These are phyloP conservation scores for Rossbeevera mucosa DNA, from an alignment of 768 basidiomycete genomes.

Conservation along the genomic window DNA sequence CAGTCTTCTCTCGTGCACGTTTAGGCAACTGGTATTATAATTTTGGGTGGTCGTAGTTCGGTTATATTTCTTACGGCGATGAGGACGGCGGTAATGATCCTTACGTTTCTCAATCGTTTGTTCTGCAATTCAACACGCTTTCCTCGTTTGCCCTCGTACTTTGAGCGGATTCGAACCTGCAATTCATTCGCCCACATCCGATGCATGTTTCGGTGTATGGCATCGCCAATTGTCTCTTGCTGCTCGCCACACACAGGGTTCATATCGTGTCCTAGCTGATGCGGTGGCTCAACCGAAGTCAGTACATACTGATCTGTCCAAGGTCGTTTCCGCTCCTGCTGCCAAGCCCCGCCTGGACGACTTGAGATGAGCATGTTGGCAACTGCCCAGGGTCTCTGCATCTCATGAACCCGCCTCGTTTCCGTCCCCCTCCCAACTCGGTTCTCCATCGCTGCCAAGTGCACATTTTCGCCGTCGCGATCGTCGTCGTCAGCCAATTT, in stretches of 20 bases:
- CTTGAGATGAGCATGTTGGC: not conserved
- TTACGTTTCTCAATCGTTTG: not conserved
- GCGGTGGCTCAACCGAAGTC: not conserved
- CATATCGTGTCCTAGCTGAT: no score
- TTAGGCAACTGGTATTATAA: not conserved
- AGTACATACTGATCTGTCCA: not conserved
- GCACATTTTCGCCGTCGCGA: no score
- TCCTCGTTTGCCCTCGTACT: not conserved
- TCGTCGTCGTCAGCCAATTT: not conserved
- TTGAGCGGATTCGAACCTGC: not conserved
- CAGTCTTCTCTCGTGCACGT: not conserved
- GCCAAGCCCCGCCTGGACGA: not conserved
- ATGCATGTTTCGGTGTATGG: not conserved
- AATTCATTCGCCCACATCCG: not conserved
- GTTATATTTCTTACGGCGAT: not conserved
- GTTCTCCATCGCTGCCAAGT: not conserved
- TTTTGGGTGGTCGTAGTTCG: not conserved
- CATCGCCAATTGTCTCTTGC: not conserved
- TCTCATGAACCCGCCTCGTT: no score
- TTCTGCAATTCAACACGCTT: not conserved
- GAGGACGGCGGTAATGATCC: not conserved
- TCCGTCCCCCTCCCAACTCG: not conserved
- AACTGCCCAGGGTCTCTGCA: no score
- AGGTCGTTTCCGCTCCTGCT: not conserved
- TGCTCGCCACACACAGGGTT: not conserved